phyloP scores from a whole-genome alignment of 2,329 filamentous ascomycete species.

The Cercospora beticola region DNA sequence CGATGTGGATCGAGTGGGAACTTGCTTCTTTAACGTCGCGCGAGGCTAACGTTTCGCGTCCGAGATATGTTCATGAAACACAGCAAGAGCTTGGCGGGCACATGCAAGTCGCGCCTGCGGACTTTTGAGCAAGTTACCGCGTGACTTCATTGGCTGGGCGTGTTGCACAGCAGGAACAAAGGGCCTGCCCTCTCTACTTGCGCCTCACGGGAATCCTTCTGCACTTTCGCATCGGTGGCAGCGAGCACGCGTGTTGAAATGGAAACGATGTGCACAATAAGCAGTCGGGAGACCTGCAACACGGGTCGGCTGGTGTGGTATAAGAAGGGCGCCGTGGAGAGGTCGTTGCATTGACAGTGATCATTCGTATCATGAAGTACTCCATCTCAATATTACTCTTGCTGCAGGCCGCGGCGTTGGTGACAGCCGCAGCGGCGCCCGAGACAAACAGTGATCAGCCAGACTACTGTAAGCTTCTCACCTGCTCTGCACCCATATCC shows the following conservation, averaged over 20 bases:
- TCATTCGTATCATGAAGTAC: background rate
- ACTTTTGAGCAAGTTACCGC: constrained; percentile 14
- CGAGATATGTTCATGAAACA: background rate
- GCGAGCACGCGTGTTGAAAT: background rate
- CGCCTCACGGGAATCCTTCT: too few species aligned
- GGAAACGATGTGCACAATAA: background rate
- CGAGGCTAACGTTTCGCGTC: background rate
- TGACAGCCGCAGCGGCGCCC: background rate
- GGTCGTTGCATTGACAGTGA: background rate
- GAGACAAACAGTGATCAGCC: background rate
- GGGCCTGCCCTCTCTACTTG: too few species aligned
- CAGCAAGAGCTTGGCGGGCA: constrained; percentile 12
- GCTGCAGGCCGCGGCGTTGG: background rate
- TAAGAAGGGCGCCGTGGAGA: background rate
- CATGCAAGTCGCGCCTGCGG: background rate
- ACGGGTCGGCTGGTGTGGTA: background rate
- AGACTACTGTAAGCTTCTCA: background rate
- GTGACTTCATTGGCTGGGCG: background rate
- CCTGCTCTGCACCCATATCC: background rate
- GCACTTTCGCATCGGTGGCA: too few species aligned
- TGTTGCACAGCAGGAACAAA: background rate
- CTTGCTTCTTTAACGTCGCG: background rate
- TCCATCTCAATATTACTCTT: background rate
- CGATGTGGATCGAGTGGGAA: too few species aligned
- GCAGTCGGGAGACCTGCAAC: background rate